These are phyloP conservation scores for Aspergillus sp. DNA, from an alignment of 2,329 filamentous ascomycete species.

Conservation along the genomic window DNA sequence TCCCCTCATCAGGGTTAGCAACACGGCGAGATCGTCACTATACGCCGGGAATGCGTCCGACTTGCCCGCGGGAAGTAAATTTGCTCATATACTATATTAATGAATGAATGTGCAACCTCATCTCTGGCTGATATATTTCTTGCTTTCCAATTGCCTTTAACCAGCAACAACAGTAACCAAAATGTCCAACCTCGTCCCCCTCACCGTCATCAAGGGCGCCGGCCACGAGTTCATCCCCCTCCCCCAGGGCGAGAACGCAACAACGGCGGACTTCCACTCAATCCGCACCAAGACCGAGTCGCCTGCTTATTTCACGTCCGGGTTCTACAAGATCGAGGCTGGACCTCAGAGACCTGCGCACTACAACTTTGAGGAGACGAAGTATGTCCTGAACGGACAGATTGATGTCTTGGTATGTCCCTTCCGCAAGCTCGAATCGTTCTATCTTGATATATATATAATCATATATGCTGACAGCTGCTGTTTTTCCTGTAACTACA, in stretches of 20 bases:
- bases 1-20: too few relatives aligned
- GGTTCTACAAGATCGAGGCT: constrained; percentile 27
- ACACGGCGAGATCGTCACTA: too few relatives aligned
- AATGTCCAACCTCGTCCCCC: not conserved
- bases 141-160: too few relatives aligned
- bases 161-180: not conserved
- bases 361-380: constrained; percentile 26
- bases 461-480: not conserved
- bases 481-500: not conserved
- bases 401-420: constrained; percentile 25
- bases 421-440: not conserved
- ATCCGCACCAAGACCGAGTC: constrained; percentile 21
- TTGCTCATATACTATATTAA: too few relatives aligned
- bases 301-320: constrained; percentile 13
- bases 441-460: not conserved
- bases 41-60: too few relatives aligned
- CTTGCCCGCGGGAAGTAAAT: too few relatives aligned
- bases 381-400: constrained; percentile 26
- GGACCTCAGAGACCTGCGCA: constrained; percentile 21
- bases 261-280: constrained; percentile 27
- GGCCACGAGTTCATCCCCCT: constrained; percentile 26
- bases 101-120: too few relatives aligned
- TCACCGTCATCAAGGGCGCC: constrained; percentile 19
- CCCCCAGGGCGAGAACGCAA: constrained; percentile 24
- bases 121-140: too few relatives aligned